Conservation (phyloP, 176 grass and related monocot species). For the Puya raimondii region DNA sequence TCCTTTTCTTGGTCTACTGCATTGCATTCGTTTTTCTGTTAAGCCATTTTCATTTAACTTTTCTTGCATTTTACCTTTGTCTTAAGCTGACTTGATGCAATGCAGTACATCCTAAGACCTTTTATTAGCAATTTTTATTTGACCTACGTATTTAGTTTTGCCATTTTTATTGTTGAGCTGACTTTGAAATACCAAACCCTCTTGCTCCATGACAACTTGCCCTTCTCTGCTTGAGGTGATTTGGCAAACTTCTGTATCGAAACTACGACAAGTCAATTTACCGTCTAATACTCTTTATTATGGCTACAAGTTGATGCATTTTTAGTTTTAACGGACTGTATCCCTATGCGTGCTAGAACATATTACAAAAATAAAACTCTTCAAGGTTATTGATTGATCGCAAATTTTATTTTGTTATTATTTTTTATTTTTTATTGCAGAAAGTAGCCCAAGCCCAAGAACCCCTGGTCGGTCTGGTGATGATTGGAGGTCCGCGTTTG, state of each 20-base stretch:
- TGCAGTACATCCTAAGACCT: too few relatives aligned
- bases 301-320: neutral
- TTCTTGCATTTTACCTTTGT: too few relatives aligned
- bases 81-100: too few relatives aligned
- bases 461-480: slow-evolving; percentile 47
- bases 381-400: slow-evolving; percentile 4
- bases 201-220: too few relatives aligned
- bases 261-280: neutral
- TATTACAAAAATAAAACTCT: neutral
- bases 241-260: neutral
- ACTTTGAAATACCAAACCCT: too few relatives aligned
- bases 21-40: too few relatives aligned
- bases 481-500: slow-evolving; percentile 91
- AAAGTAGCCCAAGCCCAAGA: slow-evolving; percentile 57
- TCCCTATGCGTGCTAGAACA: neutral
- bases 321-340: neutral
- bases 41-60: too few relatives aligned
- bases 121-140: too few relatives aligned
- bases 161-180: too few relatives aligned
- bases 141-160: too few relatives aligned
- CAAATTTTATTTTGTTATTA: neutral
- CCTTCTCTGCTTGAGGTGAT: too few relatives aligned
- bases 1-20: too few relatives aligned
- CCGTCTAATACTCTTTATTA: neutral
- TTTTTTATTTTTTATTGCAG: slow-evolving; percentile 31